Conservation (phyloP, 164 flowering plant species). For the Vitis cinerea region DNA sequence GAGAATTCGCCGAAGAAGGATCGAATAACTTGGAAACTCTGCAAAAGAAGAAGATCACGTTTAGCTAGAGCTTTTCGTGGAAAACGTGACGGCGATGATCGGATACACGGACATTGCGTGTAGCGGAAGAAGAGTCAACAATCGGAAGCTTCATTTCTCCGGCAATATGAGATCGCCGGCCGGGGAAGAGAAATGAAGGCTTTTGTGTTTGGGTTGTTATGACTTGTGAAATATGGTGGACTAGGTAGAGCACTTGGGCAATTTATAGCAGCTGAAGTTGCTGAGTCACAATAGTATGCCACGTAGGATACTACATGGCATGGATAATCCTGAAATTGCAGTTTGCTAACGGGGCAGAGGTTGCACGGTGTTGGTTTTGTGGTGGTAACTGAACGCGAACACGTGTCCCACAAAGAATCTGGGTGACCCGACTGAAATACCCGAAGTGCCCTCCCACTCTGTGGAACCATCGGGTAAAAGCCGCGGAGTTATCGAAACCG, state of each 20-base stretch:
- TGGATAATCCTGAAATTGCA: neutral
- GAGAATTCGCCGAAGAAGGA: conserved; percentile 11
- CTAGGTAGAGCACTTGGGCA: neutral
- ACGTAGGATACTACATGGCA: conserved; percentile 20
- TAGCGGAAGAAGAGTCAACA: neutral
- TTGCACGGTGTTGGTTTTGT: conserved; percentile 7
- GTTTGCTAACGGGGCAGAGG: conserved; percentile 14
- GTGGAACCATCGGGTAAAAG: neutral
- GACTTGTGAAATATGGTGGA: conserved; percentile 5
- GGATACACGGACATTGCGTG: conserved; percentile 30
- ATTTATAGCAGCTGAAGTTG: neutral
- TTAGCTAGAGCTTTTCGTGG: conserved; percentile 39
- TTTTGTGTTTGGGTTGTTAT: neutral
- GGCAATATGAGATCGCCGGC: conserved; percentile 23
- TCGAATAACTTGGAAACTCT: conserved; percentile 20
- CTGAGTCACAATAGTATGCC: conserved; percentile 22
- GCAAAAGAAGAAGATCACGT: conserved; percentile 13
- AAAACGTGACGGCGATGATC: conserved; percentile 55
- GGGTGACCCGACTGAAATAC: neutral
- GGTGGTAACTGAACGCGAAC: conserved; percentile 4
- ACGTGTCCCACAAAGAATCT: neutral
- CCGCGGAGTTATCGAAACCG: conserved; percentile 5
- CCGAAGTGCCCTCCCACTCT: conserved; percentile 5
- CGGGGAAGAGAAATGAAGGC: neutral
- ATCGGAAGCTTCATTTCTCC: conserved; percentile 35